Percentiles rank a stretch among this genome's conserved stretches.
These are phyloP conservation scores for Mycena rosella DNA, from an alignment of 768 basidiomycete species.

Conservation along the genomic window DNA sequence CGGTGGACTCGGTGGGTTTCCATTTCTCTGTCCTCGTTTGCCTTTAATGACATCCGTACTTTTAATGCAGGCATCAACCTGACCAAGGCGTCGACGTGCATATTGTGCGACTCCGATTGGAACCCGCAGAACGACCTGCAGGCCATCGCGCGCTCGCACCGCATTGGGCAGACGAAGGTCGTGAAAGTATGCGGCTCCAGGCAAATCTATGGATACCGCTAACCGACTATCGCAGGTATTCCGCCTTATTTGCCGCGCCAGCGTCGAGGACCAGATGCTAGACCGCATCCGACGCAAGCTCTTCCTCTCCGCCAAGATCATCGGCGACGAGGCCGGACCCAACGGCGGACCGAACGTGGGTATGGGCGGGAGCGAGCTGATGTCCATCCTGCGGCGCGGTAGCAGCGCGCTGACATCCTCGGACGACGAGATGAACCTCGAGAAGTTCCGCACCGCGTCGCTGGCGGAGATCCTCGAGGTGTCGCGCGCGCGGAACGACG, in stretches of 20 bases:
- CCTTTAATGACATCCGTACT: slow-evolving; percentile 33
- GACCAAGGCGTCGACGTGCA: slow-evolving; percentile 83
- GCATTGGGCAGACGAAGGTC: slow-evolving; percentile 80
- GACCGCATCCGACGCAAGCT: slow-evolving; percentile 79
- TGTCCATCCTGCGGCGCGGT: slow-evolving; percentile 69
- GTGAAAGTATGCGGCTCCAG: slow-evolving; percentile 61
- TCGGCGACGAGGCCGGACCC: slow-evolving; percentile 56
- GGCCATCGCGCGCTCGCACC: slow-evolving; percentile 88
- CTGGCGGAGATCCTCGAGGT: slow-evolving; percentile 59
- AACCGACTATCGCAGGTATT: slow-evolving; percentile 60
- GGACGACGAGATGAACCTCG: slow-evolving; percentile 54
- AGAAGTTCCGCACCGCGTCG: slow-evolving; percentile 58
- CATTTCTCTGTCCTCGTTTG: background rate
- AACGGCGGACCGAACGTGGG: slow-evolving; percentile 38
- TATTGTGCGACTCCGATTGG: slow-evolving; percentile 83
- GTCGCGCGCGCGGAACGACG: slow-evolving; percentile 57
- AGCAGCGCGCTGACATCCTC: slow-evolving; percentile 64
- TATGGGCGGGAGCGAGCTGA: slow-evolving; percentile 60
- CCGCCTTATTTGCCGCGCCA: slow-evolving; percentile 75
- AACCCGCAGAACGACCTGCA: slow-evolving; percentile 86
- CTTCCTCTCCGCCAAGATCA: slow-evolving; percentile 73
- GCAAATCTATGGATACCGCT: background rate
- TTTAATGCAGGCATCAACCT: slow-evolving; percentile 75
- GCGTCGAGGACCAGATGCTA: slow-evolving; percentile 84
- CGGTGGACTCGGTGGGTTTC: slow-evolving; percentile 70